Base-by-base conservation (phyloP, 345 rosid genomes). In the Iberis pinnata region DNA sequence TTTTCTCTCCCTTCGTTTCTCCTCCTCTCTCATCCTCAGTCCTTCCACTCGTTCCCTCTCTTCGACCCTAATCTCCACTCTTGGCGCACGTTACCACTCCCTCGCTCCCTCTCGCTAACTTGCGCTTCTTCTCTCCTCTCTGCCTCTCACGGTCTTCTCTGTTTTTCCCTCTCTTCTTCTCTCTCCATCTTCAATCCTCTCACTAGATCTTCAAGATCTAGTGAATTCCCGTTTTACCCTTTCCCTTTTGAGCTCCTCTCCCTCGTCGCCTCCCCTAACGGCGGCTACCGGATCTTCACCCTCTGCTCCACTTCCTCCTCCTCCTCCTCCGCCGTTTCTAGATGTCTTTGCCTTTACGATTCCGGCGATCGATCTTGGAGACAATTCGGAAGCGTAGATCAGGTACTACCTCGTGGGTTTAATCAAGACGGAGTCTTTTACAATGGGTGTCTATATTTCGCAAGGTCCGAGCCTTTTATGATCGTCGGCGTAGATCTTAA, bases 11-110 rank as follows among this genome's bases (percentile, higher is more conserved):
- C 95, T 63, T 76, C 89, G 0, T 84, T 82, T 42, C 79, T 90
- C 46, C 65, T 87, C 61, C 81, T 87, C 44, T 87, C 89, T 38
- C 95, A 86, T 45, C 88, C 95, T 47, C 86, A 83, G 43, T 75
- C 76, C 16, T 18, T 59, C 9, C 55, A 68, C 11, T 64, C 65
- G 2, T 80, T 74, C 60, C 78, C 82, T 47, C 67, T 89, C 6
- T 89, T 83, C 18, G 84, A 86, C 63, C 74, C 81, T 9, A 46
- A 24, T 20, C 67, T 45, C 41, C 77, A 76, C 43, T 26, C 69
- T 0, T 86, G 97, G 97, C 72, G 83, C 48, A 60, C 70, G 10
- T 66, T 77, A 15, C 60, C 73, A 9, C 71, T 77, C 24, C 65
- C 86, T 4, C 56, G 67, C 24, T 54, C 81, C 18, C 54, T 61